phyloP scores from a whole-genome alignment of 139 green algal species.

The Chlorella sp. region DNA sequence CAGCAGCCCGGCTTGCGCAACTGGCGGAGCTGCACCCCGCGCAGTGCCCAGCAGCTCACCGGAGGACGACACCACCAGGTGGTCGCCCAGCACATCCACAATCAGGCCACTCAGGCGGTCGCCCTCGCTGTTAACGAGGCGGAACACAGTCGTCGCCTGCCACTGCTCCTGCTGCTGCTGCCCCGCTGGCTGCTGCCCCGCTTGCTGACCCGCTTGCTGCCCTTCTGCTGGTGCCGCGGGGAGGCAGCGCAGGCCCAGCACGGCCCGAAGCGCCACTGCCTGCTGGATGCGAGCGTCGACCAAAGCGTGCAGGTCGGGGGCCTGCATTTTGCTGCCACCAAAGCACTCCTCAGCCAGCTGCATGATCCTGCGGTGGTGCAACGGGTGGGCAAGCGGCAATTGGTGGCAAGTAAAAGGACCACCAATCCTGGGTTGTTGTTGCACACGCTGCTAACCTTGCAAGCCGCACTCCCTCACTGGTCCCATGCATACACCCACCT shows the following conservation, averaged over 20 bases:
- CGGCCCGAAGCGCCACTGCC: slow-evolving; percentile 53
- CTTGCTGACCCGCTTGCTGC: slow-evolving; percentile 33
- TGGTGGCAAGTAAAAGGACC: too few relatives aligned
- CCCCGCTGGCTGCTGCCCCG: not conserved
- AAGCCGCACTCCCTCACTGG: too few relatives aligned
- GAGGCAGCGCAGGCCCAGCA: slow-evolving; percentile 51
- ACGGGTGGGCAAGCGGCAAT: not conserved
- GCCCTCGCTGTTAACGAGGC: slow-evolving; percentile 87
- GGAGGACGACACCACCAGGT: slow-evolving; percentile 20
- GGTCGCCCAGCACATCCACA: slow-evolving; percentile 53
- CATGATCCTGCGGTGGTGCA: slow-evolving; percentile 48
- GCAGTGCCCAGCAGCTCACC: not conserved
- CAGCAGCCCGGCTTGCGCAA: too few relatives aligned
- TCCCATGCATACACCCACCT: slow-evolving; percentile 47
- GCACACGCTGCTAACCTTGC: too few relatives aligned
- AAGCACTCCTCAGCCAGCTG: slow-evolving; percentile 41
- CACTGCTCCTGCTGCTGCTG: too few relatives aligned
- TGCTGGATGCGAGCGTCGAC: slow-evolving; percentile 39
- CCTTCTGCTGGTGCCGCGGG: slow-evolving; percentile 60
- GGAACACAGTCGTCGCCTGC: slow-evolving; percentile 54
- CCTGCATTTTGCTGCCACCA: not conserved
- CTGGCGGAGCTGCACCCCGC: too few relatives aligned
- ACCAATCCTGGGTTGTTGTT: not conserved
- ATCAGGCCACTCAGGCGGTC: slow-evolving; percentile 81
- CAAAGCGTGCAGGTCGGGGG: slow-evolving; percentile 56